Evolutionary conservation across 495 filamentous ascomycete species (phyloP).

Genomic region (Mycothermus thermophilus): DNA sequence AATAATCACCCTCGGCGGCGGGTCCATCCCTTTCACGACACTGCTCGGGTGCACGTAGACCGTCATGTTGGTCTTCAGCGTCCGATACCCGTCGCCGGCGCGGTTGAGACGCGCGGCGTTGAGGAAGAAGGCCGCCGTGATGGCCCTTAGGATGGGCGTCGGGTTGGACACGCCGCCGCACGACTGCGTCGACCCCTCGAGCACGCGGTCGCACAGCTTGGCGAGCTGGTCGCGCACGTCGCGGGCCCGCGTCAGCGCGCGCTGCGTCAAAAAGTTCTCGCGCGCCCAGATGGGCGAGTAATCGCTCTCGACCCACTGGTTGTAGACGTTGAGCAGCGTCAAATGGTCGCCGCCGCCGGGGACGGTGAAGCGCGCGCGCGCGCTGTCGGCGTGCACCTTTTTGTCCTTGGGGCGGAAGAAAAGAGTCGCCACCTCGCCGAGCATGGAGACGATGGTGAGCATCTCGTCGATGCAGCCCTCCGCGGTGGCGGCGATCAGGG

Average conservation of each 20-base stretch:
- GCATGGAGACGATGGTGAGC: slow-evolving; percentile 86
- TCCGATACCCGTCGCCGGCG: slow-evolving; percentile 83
- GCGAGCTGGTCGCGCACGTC: slow-evolving; percentile 89
- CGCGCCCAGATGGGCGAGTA: slow-evolving; percentile 79
- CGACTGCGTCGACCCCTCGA: slow-evolving; percentile 64
- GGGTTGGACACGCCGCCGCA: slow-evolving; percentile 60
- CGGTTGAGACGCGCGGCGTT: slow-evolving; percentile 80
- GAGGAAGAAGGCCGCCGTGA: slow-evolving; percentile 88
- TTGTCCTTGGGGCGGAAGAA: slow-evolving; percentile 98
- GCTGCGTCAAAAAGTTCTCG: slow-evolving; percentile 90
- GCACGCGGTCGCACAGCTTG: slow-evolving; percentile 78
- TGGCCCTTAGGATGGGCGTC: slow-evolving; percentile 67
- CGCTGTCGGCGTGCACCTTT: slow-evolving; percentile 88
- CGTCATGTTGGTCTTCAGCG: slow-evolving; percentile 79
- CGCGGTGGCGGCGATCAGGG: slow-evolving; percentile 77
- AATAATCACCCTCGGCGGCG: slow-evolving; percentile 65
- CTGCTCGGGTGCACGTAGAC: slow-evolving; percentile 84
- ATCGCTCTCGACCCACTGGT: slow-evolving; percentile 90
- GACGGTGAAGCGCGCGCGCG: slow-evolving; percentile 80
- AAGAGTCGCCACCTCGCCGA: slow-evolving; percentile 72
- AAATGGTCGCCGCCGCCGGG: slow-evolving; percentile 88
- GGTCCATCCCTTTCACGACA: slow-evolving; percentile 67
- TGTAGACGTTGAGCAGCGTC: slow-evolving; percentile 89
- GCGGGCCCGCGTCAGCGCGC: slow-evolving; percentile 69
- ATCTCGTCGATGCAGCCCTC: slow-evolving; percentile 91